Conservation (phyloP, 108 stramenopile species). For the Cafeteria roenbergensis region DNA sequence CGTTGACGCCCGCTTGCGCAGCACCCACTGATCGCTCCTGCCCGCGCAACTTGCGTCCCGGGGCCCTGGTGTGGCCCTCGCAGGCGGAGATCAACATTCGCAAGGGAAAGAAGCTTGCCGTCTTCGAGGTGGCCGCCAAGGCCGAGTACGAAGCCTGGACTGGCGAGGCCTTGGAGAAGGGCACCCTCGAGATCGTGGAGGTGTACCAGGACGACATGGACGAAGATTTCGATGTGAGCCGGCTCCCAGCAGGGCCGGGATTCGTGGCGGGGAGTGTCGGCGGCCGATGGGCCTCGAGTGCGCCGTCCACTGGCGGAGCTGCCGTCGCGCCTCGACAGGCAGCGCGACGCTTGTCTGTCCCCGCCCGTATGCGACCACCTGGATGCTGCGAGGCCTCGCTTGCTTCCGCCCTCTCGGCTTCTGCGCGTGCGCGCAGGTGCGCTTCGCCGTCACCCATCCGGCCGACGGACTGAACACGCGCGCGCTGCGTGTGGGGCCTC, state of each 20-base stretch:
- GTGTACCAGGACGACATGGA: background rate
- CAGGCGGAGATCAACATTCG: background rate
- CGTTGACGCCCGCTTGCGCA: too few relatives aligned
- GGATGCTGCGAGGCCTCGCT: too few relatives aligned
- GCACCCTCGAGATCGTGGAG: background rate
- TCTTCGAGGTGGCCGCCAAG: background rate
- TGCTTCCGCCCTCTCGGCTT: too few relatives aligned
- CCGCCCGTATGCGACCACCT: too few relatives aligned
- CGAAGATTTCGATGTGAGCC: background rate
- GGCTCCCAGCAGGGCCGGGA: background rate
- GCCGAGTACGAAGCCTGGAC: background rate
- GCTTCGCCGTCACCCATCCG: too few relatives aligned
- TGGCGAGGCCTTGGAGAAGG: background rate
- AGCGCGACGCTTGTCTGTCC: too few relatives aligned
- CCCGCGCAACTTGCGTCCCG: too few relatives aligned
- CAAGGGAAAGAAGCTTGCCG: background rate
- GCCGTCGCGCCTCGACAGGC: background rate
- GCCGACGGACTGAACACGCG: too few relatives aligned
- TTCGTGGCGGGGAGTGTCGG: background rate
- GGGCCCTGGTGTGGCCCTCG: constrained; percentile 33
- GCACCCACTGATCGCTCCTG: too few relatives aligned
- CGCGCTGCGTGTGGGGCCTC: too few relatives aligned
- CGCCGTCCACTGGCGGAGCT: background rate
- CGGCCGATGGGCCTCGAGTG: background rate
- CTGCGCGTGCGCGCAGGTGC: too few relatives aligned